Evolutionary conservation across 345 rosid species (phyloP), one percentile per base, ranked within the genome.

Genomic region (Aegle marmelos): DNA sequence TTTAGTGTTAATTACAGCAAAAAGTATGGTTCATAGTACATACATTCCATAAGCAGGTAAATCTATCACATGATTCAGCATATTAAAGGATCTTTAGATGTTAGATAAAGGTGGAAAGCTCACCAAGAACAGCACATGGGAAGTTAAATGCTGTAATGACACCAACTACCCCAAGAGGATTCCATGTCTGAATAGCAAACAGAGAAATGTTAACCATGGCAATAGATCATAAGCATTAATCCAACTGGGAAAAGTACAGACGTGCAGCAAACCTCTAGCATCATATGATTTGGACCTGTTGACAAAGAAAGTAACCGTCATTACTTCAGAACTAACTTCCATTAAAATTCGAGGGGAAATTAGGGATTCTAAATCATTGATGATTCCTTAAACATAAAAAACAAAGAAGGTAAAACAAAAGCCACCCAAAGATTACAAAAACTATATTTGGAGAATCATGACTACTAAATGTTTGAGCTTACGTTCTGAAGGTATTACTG

Each of bases 41-140:
- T 71, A 9, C 3, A 33, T 57, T 34, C n/a, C 28, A 34, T 9
- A 53, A 71, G 61, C 72, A 45, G 13, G 72, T 54, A 19, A 4
- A 36, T 21, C 41, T 16, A 73, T 57, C 9, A 22, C 13, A 59
- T 31, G 56, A 37, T 34, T 36, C 59, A 16, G 11, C 8, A 73
- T 19, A 22, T 25, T 7, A 72, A 59, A 10, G 54, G 56, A 73
- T 8, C 25, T 33, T 56, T 56, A 54, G 17, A 14, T n/a, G 19
- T 54, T 2, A 34, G 73, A 77, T 28, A 34, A 77, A 73, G 66
- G 73, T 25, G 71, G 33, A 71, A 30, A 57, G 78, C 92, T 92
- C 80, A 97, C 98, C 98, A 76, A 97, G 97, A 83, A 94, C 99
- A 59, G 98, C 98, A 84, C 97, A 94, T 10, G 97, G 99, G 75